Evolutionary conservation across 83 land plant genomes (phyloP).

Genomic region (Picea engelmannii): DNA sequence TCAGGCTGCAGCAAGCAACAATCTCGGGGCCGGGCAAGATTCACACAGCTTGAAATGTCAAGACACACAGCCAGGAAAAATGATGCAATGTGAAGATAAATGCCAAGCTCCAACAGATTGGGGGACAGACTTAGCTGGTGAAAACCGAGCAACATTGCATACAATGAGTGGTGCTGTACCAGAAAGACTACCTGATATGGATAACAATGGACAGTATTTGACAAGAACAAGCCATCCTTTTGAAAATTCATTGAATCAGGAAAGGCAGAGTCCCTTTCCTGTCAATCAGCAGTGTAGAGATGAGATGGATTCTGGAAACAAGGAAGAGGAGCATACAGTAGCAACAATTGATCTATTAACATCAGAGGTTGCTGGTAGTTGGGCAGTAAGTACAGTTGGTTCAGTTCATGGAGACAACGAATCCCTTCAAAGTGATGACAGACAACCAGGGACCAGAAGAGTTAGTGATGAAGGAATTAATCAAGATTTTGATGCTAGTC

Average conservation of each 20-base stretch:
- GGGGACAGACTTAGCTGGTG: slow-evolving; percentile 7
- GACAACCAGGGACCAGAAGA: slow-evolving; percentile 20
- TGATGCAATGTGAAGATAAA: slow-evolving; percentile 64
- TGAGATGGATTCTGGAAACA: slow-evolving; percentile 14
- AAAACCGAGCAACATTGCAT: slow-evolving; percentile 1
- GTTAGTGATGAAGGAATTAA: slow-evolving; percentile 16
- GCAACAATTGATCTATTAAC: slow-evolving; percentile 80
- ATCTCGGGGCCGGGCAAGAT: slow-evolving; percentile 3
- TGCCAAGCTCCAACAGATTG: slow-evolving; percentile 20
- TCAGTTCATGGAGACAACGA: slow-evolving; percentile 81
- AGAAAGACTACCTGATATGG: not conserved
- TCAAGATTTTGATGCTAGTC: slow-evolving; percentile 31
- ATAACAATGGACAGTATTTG: not conserved
- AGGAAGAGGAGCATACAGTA: slow-evolving; percentile 24
- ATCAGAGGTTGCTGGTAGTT: slow-evolving; percentile 91
- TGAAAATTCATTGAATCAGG: slow-evolving; percentile 14
- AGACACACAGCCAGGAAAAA: slow-evolving; percentile 31
- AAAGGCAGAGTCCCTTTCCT: not conserved
- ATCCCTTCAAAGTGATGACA: slow-evolving; percentile 42
- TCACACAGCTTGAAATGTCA: not conserved
- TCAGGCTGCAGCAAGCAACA: slow-evolving; percentile 29
- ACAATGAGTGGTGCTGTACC: not conserved
- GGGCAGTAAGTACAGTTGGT: slow-evolving; percentile 80
- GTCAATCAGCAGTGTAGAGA: slow-evolving; percentile 3
- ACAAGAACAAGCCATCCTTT: not conserved